A percentile compares a stretch with the other conserved stretches of the same genome.
phyloP scores from a whole-genome alignment of 257 asterid genomes.

The Solanum pinnatisectum region DNA sequence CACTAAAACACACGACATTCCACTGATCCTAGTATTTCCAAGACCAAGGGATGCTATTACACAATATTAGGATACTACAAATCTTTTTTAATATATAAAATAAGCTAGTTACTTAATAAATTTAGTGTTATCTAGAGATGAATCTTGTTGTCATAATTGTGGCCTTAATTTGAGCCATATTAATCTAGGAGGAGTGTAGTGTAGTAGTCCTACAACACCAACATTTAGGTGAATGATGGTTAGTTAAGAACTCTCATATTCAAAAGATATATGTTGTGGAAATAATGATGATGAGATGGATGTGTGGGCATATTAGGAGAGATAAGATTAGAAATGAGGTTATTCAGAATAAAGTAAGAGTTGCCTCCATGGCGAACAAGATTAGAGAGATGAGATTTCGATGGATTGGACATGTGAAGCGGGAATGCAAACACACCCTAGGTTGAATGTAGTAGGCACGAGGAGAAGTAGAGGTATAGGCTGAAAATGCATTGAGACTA shows the following conservation, averaged over 20 bases:
- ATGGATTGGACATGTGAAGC: too few relatives aligned
- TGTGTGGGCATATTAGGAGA: not conserved
- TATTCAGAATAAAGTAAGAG: too few relatives aligned
- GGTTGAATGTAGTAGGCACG: not conserved
- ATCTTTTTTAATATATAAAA: not conserved
- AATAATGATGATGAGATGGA: too few relatives aligned
- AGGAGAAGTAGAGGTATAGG: not conserved
- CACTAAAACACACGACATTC: not conserved
- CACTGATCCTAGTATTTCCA: not conserved
- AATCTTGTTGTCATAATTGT: not conserved
- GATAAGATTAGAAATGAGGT: not conserved
- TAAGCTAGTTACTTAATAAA: not conserved
- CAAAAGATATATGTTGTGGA: not conserved
- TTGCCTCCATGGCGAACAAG: too few relatives aligned
- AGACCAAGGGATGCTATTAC: not conserved
- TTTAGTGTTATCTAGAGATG: not conserved
- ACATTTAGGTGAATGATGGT: not conserved
- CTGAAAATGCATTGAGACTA: not conserved
- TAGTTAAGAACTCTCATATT: not conserved
- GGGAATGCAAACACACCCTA: not conserved
- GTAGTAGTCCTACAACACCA: not conserved
- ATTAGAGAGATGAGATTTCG: not conserved
- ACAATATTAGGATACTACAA: not conserved
- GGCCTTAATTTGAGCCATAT: not conserved
- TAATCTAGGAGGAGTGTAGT: not conserved